Conservation (phyloP, 176 grass and related monocot species). For the Microstegium vimineum region DNA sequence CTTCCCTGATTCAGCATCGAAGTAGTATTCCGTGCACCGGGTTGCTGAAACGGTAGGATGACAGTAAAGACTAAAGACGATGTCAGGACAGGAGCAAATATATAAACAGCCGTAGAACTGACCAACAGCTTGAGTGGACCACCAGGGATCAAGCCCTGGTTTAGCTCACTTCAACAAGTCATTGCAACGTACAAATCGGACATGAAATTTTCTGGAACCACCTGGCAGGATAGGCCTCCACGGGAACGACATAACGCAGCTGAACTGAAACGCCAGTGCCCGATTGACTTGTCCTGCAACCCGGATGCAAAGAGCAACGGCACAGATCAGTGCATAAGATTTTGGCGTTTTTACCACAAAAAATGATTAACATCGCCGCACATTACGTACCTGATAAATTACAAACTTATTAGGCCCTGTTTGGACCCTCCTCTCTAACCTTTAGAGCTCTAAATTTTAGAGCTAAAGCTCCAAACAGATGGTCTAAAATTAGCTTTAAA, state of each 20-base stretch:
- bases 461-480: no score
- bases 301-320: not conserved
- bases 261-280: conserved; percentile 96
- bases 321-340: not conserved
- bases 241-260: conserved; percentile 92
- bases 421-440: no score
- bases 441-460: no score
- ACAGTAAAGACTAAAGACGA: not conserved
- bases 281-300: conserved; percentile 83
- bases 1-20: conserved; percentile 59
- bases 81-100: not conserved
- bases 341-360: not conserved
- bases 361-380: not conserved
- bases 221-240: conserved; percentile 92
- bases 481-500: conserved; percentile 97
- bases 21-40: conserved; percentile 87
- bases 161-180: not conserved
- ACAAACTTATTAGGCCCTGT: not conserved
- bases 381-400: no score
- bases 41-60: conserved; percentile 42
- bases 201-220: not conserved
- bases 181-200: no score
- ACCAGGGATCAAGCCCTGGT: not conserved
- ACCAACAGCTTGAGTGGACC: not conserved
- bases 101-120: not conserved